Evolutionary conservation across 2,329 filamentous ascomycete species (phyloP).

Genomic region (Epichloe glyceriae): DNA sequence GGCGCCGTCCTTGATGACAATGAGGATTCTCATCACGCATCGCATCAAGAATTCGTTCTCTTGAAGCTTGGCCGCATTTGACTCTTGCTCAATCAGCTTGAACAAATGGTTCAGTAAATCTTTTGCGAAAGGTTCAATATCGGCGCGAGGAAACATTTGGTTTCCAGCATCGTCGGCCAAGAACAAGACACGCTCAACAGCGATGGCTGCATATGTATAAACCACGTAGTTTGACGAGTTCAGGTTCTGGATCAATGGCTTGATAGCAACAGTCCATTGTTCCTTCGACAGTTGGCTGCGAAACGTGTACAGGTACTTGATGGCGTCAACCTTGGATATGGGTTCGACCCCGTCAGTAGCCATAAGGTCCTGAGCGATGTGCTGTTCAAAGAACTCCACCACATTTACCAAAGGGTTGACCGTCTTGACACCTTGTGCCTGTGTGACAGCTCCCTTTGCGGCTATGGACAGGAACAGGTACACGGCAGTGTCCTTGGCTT

Average conservation of each 20-base stretch:
- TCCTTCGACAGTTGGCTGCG: conserved; percentile 84
- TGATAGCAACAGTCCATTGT: conserved; percentile 83
- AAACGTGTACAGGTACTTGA: conserved; percentile 97
- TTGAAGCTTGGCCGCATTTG: conserved; percentile 80
- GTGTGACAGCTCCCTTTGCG: conserved; percentile 77
- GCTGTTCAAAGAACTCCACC: conserved; percentile 85
- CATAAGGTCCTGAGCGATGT: conserved; percentile 81
- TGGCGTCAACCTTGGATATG: conserved; percentile 91
- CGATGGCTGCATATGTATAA: conserved; percentile 93
- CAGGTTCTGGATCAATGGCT: conserved; percentile 81
- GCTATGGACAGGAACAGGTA: conserved; percentile 93
- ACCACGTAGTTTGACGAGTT: conserved; percentile 88
- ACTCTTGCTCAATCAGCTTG: conserved; percentile 75
- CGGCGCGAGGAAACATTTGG: conserved; percentile 65
- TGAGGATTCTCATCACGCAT: conserved; percentile 93
- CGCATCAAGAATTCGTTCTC: conserved; percentile 99
- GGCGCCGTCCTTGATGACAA: conserved; percentile 80
- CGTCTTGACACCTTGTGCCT: conserved; percentile 78
- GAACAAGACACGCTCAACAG: conserved; percentile 84
- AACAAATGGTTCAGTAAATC: conserved; percentile 85
- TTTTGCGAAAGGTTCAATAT: conserved; percentile 71
- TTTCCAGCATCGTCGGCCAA: conserved; percentile 63
- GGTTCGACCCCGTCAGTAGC: conserved; percentile 56
- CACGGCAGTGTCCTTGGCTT: conserved; percentile 94
- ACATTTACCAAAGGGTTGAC: conserved; percentile 82